Conservation (phyloP, 495 filamentous ascomycete species). For the Durotheca rogersii region DNA sequence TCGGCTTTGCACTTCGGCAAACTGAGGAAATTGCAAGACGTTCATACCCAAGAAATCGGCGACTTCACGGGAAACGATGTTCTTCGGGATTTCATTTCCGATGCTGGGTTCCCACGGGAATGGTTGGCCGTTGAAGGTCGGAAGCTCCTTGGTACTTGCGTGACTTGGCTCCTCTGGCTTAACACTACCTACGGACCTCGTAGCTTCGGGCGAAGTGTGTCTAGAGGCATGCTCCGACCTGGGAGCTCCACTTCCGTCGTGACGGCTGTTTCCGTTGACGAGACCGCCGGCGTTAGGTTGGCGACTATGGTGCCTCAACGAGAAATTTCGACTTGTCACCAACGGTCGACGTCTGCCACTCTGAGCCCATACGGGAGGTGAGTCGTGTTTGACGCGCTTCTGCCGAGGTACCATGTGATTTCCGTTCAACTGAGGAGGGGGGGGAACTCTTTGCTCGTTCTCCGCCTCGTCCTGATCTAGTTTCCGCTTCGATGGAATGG, state of each 20-base stretch:
- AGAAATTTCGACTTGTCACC: slow-evolving; percentile 39
- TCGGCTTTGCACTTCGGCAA: slow-evolving; percentile 53
- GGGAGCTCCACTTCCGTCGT: slow-evolving; percentile 21
- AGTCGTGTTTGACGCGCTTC: slow-evolving; percentile 41
- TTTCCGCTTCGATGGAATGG: slow-evolving; percentile 54
- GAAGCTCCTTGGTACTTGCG: slow-evolving; percentile 9
- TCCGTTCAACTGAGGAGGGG: slow-evolving; percentile 48
- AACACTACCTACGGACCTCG: slow-evolving; percentile 34
- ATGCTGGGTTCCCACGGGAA: slow-evolving; percentile 75
- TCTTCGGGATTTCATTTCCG: slow-evolving; percentile 61
- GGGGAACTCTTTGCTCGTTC: slow-evolving; percentile 42
- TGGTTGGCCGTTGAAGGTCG: slow-evolving; percentile 28
- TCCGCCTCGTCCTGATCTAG: slow-evolving; percentile 54
- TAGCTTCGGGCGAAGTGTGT: slow-evolving; percentile 51
- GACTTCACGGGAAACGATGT: slow-evolving; percentile 64
- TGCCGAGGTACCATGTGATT: slow-evolving; percentile 36
- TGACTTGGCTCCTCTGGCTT: slow-evolving; percentile 25
- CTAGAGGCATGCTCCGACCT: slow-evolving; percentile 44
- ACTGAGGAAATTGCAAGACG: slow-evolving; percentile 60
- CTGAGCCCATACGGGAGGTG: slow-evolving; percentile 50
- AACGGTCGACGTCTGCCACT: slow-evolving; percentile 26
- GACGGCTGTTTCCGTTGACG: slow-evolving; percentile 40
- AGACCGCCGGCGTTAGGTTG: slow-evolving; percentile 28
- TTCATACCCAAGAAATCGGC: slow-evolving; percentile 73
- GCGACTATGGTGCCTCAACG: slow-evolving; percentile 38